A percentile compares a stretch with the other conserved stretches of the same genome.
Conservation (phyloP, 2,329 filamentous ascomycete species). For the Xylaria hypoxylon region DNA sequence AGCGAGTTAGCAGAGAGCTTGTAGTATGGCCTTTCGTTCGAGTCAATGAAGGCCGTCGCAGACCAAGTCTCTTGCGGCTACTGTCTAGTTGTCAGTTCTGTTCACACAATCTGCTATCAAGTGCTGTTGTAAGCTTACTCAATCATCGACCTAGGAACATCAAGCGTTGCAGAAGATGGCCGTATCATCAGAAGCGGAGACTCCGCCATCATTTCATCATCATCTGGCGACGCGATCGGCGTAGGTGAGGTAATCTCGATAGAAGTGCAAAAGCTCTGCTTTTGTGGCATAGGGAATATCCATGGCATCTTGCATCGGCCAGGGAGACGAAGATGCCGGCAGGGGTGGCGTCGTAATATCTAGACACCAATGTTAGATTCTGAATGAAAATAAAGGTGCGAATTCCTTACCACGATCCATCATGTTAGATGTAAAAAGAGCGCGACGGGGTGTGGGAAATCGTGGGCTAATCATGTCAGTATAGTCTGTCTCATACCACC, state of each 20-base stretch:
- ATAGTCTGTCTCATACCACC: background rate
- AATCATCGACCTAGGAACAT: conserved; percentile 61
- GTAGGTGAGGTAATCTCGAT: conserved; percentile 79
- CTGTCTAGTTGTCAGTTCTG: conserved; percentile 56
- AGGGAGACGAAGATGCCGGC: conserved; percentile 81
- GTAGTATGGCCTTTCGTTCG: conserved; percentile 81
- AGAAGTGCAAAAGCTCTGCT: conserved; percentile 74
- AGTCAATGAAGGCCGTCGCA: conserved; percentile 79
- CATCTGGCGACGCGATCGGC: conserved; percentile 62
- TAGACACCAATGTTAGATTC: conserved; percentile 51
- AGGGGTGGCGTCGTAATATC: conserved; percentile 88
- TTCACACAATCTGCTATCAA: background rate
- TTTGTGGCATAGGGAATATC: conserved; percentile 92
- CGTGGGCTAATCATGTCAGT: conserved; percentile 71
- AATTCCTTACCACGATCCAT: conserved; percentile 71
- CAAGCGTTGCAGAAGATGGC: conserved; percentile 56
- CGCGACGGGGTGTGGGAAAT: conserved; percentile 83
- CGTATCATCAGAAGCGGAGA: conserved; percentile 65
- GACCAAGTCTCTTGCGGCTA: conserved; percentile 71
- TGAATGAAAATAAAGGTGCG: background rate
- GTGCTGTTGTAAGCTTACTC: conserved; percentile 61
- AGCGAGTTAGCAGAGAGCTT: conserved; percentile 66
- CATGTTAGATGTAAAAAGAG: conserved; percentile 81
- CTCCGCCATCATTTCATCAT: conserved; percentile 64
- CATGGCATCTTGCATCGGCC: conserved; percentile 80